Percentiles rank a stretch among this genome's conserved stretches.
Evolutionary conservation across 139 green algal genomes (phyloP).

Genomic region (Asterochloris sp.): DNA sequence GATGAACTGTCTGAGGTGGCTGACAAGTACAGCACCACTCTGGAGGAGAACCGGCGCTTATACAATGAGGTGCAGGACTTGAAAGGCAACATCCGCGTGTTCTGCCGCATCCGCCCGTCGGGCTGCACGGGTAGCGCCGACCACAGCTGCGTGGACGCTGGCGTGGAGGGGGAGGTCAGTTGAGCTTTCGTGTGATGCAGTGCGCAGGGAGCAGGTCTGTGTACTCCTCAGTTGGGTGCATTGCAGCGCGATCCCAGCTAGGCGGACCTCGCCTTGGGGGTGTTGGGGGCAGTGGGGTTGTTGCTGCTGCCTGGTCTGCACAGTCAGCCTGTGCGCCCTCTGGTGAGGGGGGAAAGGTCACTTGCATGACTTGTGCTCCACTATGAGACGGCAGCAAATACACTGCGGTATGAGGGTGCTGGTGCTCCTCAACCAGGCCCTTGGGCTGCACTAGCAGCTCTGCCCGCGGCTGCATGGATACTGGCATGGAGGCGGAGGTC

Average conservation of each 20-base stretch:
- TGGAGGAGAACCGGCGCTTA: conserved; percentile 58
- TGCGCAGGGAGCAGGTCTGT: not conserved
- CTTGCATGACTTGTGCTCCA: too few species aligned
- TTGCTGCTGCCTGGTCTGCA: too few species aligned
- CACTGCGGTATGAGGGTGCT: too few species aligned
- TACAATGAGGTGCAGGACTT: conserved; percentile 88
- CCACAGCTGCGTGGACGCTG: conserved; percentile 18
- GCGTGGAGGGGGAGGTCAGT: conserved; percentile 19
- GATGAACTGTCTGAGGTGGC: conserved; percentile 35
- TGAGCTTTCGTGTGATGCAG: not conserved
- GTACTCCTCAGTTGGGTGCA: too few species aligned
- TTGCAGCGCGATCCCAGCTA: too few species aligned
- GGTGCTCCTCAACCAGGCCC: too few species aligned
- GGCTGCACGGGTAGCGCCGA: conserved; percentile 63
- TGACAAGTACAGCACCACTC: conserved; percentile 39
- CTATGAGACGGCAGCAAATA: too few species aligned
- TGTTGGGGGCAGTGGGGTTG: not conserved
- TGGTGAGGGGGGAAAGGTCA: too few species aligned
- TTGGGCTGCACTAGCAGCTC: too few species aligned
- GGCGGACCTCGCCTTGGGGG: too few species aligned
- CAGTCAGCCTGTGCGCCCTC: too few species aligned
- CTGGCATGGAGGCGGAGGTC: conserved; percentile 16
- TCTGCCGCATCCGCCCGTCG: conserved; percentile 72
- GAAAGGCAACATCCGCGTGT: conserved; percentile 83
- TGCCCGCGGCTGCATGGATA: conserved; percentile 13